Evolutionary conservation across 2,329 filamentous ascomycete genomes (phyloP), one percentile per base, ranked within the genome.

Genomic region (Neonectria ditissima): DNA sequence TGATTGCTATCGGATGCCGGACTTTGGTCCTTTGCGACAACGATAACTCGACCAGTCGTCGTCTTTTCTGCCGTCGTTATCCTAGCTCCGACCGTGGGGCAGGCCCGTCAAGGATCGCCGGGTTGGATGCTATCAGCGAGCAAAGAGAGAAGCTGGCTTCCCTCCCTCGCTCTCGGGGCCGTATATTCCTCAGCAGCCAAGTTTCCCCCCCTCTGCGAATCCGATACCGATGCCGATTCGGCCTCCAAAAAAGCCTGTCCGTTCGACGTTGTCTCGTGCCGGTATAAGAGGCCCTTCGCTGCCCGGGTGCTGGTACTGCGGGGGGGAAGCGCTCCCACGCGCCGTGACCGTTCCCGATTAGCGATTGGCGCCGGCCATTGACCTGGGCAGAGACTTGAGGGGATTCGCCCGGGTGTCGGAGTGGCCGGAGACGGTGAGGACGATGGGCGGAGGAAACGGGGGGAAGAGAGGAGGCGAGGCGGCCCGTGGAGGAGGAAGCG

Each of bases 321-420:
- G 85, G 84, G 84, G 84, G 84, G 83, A 82, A 82, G 84, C 74
- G 78, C 78, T 84, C 83, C 84, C 84, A 83, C 83, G 82, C 84
- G 84, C 83, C 84, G 84, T 82, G 83, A 84, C 83, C 82, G 82
- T 79, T 78, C 75, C 77, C 79, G 77, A 74, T 82, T 87, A 88
- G 77, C 82, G 81, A 79, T 83, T 83, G 80, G 83, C 79, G 78
- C 82, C 80, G 83, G 82, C 83, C 86, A 88, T 88, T 85, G 83
- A 82, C 84, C 75, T 77, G 62, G 65, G 68, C 63, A 63, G 59
- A 65, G 65, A 45, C 55, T 54, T 54, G 63, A 51, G 65, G 56
- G 57, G 57, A 60, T 66, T 51, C 53, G 62, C 65, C 62, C 65
- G 53, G 52, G 45, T 54, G 59, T 56, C 55, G 65, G 59, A 58